A percentile compares a stretch with the other conserved stretches of the same genome.
phyloP scores from a whole-genome alignment of 2,329 filamentous ascomycete genomes.

The Arthrobotrys pseudoclavata region DNA sequence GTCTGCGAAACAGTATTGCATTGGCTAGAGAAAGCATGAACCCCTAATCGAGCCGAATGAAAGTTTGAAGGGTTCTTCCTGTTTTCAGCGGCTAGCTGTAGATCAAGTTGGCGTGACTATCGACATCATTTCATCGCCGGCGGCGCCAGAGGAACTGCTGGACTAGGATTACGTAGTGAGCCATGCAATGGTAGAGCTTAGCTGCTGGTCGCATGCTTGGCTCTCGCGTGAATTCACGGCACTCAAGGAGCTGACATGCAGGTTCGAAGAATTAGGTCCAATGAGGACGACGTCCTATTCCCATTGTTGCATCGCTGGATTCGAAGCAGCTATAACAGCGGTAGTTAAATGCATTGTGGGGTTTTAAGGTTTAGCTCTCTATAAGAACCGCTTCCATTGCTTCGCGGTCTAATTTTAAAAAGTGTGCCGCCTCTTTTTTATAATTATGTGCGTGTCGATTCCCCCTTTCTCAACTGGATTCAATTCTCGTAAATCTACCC shows the following conservation, averaged over 20 bases:
- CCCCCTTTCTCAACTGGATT: not conserved
- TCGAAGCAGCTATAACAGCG: not conserved
- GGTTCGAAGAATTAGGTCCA: conserved; percentile 10
- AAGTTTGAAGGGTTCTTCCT: not conserved
- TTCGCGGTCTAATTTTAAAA: conserved; percentile 19
- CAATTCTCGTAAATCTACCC: not conserved
- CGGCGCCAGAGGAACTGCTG: not conserved
- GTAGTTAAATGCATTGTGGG: not conserved
- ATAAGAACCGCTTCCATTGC: not conserved
- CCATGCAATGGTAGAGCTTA: conserved; percentile 8
- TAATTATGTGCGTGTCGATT: not conserved
- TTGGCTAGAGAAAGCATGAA: not conserved
- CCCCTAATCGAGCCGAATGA: not conserved
- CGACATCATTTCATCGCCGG: not conserved
- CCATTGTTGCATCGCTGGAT: not conserved
- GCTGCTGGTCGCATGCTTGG: conserved; percentile 21
- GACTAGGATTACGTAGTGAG: not conserved
- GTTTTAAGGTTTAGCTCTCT: not conserved
- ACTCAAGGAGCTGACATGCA: conserved; percentile 14
- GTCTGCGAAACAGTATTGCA: not conserved
- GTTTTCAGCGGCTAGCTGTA: not conserved
- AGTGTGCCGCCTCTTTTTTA: conserved; percentile 3
- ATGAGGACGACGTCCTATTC: conserved; percentile 4
- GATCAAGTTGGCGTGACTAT: not conserved
- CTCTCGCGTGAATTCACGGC: conserved; percentile 17